phyloP scores from a whole-genome alignment of 345 rosid genomes.

The Anacardium occidentale region DNA sequence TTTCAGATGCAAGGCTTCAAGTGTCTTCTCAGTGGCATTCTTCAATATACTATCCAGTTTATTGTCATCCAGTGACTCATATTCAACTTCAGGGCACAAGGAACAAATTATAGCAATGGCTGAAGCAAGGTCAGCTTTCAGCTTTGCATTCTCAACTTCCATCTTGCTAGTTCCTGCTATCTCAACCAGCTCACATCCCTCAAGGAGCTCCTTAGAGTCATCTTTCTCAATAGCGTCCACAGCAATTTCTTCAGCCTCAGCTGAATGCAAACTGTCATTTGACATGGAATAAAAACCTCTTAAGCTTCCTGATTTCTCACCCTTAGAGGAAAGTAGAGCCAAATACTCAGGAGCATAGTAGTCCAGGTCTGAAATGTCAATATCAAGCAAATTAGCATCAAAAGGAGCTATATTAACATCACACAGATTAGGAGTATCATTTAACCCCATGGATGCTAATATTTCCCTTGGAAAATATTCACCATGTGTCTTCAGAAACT shows the following conservation, averaged over 20 bases:
- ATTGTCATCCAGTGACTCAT: slow-evolving; percentile 64
- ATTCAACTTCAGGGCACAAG: slow-evolving; percentile 59
- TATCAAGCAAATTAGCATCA: slow-evolving; percentile 71
- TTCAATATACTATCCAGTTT: slow-evolving; percentile 55
- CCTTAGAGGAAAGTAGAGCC: slow-evolving; percentile 46
- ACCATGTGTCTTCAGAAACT: slow-evolving; percentile 69
- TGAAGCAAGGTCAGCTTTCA: slow-evolving; percentile 98
- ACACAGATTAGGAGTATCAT: slow-evolving; percentile 85
- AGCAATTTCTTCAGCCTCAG: slow-evolving; percentile 53
- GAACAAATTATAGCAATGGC: slow-evolving; percentile 77
- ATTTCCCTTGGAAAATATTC: slow-evolving; percentile 71
- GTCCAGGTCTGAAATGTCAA: slow-evolving; percentile 74
- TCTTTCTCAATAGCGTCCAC: slow-evolving; percentile 45
- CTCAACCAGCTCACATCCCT: slow-evolving; percentile 65
- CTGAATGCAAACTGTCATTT: slow-evolving; percentile 59
- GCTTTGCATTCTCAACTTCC: slow-evolving; percentile 96
- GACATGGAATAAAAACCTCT: slow-evolving; percentile 64
- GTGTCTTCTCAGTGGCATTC: slow-evolving; percentile 73
- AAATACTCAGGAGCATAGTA: slow-evolving; percentile 82
- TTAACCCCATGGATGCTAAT: slow-evolving; percentile 80
- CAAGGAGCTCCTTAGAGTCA: slow-evolving; percentile 51
- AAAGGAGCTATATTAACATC: slow-evolving; percentile 89
- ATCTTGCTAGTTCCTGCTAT: slow-evolving; percentile 92
- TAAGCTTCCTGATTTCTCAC: slow-evolving; percentile 48
- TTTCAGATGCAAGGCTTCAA: slow-evolving; percentile 82